Base-by-base conservation (phyloP, 495 filamentous ascomycete species). In the Lophiotrema nucula region DNA sequence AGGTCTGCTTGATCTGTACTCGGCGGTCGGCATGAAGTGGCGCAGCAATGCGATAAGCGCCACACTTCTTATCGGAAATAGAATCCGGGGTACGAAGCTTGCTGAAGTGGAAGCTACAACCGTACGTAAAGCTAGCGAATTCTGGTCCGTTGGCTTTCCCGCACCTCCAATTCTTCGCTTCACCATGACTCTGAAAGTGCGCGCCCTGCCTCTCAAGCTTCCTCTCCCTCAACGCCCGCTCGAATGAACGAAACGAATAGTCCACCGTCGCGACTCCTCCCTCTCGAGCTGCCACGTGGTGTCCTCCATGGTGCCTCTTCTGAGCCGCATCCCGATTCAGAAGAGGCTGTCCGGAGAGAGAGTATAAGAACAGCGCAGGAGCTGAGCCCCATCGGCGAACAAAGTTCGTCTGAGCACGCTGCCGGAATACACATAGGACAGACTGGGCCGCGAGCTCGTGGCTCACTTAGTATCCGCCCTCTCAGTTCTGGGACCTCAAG, bases 291-390 rank as follows among this genome's bases (percentile, higher is more conserved):
- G 15, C 62, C 56, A 6, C 53, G 51, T 3, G 45, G 56, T 15
- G 18, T 26, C 31, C 53, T 60, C 47, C 37, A 56, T 33, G 47
- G 41, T 15, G 19, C 41, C 0, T 1, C 38, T 12, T 12, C 12
- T 22, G 21, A 37, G 23, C 62, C 46, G 24, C 62, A 65, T 53
- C 51, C 55, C 25, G 62, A 65, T 27, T 65, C 62, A 5, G 57
- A 57, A 38, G 51, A 65, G 28, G 33, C 24, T 31, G 12, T 42
- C 12, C 37, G 50, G 35, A 47, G 25, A n/a, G 28, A 60, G 18
- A 53, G 52, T 35, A 46, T 56, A n/a, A 25, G 61, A 19, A 53
- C 23, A 4, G 57, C 62, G 21, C 45, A 56, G 41, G 62, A 65
- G 41, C 41, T 65, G 15, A 35, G 44, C 3, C 28, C 56, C 15